Base-by-base conservation (phyloP, 164 flowering plant species). In the Piper longum region DNA sequence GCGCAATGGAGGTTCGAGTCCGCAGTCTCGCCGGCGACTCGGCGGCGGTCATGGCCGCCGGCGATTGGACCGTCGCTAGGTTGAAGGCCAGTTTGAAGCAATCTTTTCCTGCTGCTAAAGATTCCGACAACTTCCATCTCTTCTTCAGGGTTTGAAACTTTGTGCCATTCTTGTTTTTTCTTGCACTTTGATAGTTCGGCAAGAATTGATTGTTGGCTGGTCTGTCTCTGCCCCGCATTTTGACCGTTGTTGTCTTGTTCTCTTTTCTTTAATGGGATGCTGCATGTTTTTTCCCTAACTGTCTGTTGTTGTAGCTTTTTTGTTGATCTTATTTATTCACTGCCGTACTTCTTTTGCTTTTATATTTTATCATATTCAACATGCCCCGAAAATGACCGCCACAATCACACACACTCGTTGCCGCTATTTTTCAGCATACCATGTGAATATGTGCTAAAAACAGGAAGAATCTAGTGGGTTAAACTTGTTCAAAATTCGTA, bases 21-120 rank as follows among this genome's bases (percentile, higher is more conserved):
- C 83, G 95, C 54, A 78, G 79, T 61, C 75, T 92, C 40, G 67
- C 71, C 12, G 96, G 96, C 1, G 88, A 85, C 73, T 82, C 87
- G 4, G 75, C 68, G 4, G 64, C 62, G 59, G 58, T 86, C 11
- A 67, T 73, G 0, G 61, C 87, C 18, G 69, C 81, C 8, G 60
- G 77, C 2, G 61, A 64, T 67, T 67, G 62, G 44, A 77, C 85
- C 17, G 63, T 85, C 41, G 69, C 72, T 63, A 82, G 84, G 41
- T 76, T 92, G 57, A 89, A 85, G 72, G 75, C 73, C 14, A 70
- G 80, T 39, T 68, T 92, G 79, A 77, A 69, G 60, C 75, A 73
- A 57, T 66, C 63, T 5, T 91, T 85, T 70, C 63, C 72, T 67
- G 81, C 88, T 39, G 90, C 90, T 57, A 63, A 77, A 7, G 54